These are phyloP conservation scores for Globisporangium abappressorium DNA, from an alignment of 352 stramenopile species.

Conservation along the genomic window DNA sequence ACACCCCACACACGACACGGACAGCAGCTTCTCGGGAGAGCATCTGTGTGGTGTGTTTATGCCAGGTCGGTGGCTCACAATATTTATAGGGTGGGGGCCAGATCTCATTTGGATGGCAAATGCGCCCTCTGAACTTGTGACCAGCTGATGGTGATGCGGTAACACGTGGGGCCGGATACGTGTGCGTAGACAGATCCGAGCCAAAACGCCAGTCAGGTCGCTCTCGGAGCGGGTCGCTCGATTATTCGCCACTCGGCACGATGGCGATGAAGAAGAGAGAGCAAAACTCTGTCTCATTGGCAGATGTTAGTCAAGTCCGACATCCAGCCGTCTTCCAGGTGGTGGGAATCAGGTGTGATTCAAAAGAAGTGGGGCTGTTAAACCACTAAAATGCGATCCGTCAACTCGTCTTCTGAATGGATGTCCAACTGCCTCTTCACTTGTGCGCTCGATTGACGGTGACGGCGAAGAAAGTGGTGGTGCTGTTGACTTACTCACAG, in stretches of 20 bases:
- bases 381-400: not conserved
- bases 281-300: not conserved
- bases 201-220: not conserved
- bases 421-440: not conserved
- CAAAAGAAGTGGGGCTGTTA: not conserved
- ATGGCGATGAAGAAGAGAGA: not conserved
- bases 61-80: not conserved
- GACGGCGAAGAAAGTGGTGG: not conserved
- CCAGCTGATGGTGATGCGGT: not conserved
- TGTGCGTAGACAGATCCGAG: not conserved
- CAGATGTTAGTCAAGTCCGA: not conserved
- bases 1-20: not conserved
- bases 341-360: not conserved
- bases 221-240: not conserved
- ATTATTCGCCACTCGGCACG: not conserved
- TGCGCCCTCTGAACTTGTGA: slow-evolving; percentile 4
- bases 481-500: no score
- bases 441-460: not conserved
- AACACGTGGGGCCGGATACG: not conserved
- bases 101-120: not conserved
- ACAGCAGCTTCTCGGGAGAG: slow-evolving; percentile 7
- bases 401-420: not conserved
- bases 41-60: not conserved
- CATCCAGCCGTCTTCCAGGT: not conserved
- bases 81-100: not conserved